Conservation (phyloP, 2,329 filamentous ascomycete species). For the Pseudogymnoascus sp. region DNA sequence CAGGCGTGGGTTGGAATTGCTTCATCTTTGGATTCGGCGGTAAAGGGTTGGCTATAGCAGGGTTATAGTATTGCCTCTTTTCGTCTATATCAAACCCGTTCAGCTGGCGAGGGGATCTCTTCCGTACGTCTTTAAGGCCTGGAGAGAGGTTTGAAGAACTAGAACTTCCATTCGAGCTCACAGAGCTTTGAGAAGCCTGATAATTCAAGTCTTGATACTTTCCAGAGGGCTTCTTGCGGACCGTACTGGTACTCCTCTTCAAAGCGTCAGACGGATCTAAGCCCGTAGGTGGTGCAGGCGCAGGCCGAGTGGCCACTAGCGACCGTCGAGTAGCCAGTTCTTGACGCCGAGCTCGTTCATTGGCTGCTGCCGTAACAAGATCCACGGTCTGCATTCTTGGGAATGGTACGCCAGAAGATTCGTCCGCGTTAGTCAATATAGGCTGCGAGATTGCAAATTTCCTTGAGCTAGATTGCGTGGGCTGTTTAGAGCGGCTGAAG, state of each 20-base stretch:
- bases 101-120: constrained; percentile 24
- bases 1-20: constrained; percentile 9
- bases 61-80: constrained; percentile 14
- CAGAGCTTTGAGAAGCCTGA: constrained; percentile 12
- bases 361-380: constrained; percentile 25
- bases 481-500: constrained; percentile 21
- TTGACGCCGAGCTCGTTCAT: constrained; percentile 26
- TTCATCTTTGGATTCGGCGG: constrained; percentile 1
- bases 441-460: constrained; percentile 27
- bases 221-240: constrained; percentile 19
- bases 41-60: constrained; percentile 13
- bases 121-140: constrained; percentile 25
- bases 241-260: constrained; percentile 19
- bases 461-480: constrained; percentile 21
- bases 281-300: constrained; percentile 19
- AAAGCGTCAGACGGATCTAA: constrained; percentile 19
- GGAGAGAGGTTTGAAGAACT: constrained; percentile 28
- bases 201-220: constrained; percentile 13
- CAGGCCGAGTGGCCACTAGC: constrained; percentile 21
- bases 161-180: constrained; percentile 21
- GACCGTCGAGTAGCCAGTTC: constrained; percentile 20
- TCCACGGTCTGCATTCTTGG: constrained; percentile 28
- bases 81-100: constrained; percentile 19
- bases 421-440: constrained; percentile 17
- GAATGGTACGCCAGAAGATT: constrained; percentile 19